A percentile compares a stretch with the other conserved stretches of the same genome.
Conservation (phyloP, 805 yeast species). For the Danielozyma ontarioensis region DNA sequence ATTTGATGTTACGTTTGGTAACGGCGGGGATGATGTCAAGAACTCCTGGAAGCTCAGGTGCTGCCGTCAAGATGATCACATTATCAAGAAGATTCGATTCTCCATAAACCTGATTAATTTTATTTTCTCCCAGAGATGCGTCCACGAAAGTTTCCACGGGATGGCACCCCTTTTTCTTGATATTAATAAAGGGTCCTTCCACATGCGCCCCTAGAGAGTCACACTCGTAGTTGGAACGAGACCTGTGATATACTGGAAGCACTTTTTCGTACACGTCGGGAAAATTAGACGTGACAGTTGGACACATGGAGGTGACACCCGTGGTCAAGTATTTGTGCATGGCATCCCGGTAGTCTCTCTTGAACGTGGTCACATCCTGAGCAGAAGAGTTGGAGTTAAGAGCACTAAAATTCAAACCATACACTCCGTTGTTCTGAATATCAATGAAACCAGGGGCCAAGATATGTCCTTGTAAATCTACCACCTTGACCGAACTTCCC, state of each 20-base stretch:
- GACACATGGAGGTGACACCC: conserved; percentile 53
- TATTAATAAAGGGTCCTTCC: conserved; percentile 55
- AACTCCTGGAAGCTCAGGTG: conserved; percentile 48
- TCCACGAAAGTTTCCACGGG: conserved; percentile 40
- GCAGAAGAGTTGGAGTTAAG: conserved; percentile 24
- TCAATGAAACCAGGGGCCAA: conserved; percentile 55
- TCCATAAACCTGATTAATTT: conserved; percentile 29
- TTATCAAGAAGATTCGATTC: conserved; percentile 24
- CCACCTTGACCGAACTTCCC: conserved; percentile 11
- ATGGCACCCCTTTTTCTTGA: conserved; percentile 47
- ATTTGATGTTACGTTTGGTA: conserved; percentile 26
- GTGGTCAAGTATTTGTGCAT: conserved; percentile 44
- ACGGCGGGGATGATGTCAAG: conserved; percentile 37
- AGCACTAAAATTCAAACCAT: conserved; percentile 48
- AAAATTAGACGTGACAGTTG: conserved; percentile 50
- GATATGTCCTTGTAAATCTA: conserved; percentile 44
- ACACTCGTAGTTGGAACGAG: conserved; percentile 25
- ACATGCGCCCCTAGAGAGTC: conserved; percentile 55
- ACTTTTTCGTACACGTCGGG: conserved; percentile 45
- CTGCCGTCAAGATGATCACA: conserved; percentile 43
- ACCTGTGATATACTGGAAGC: conserved; percentile 37
- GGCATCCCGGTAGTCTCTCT: conserved; percentile 34
- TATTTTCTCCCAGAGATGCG: conserved; percentile 25
- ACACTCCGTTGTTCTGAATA: conserved; percentile 54
- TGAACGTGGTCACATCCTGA: conserved; percentile 26